These are phyloP conservation scores for Rosa lucieae DNA, from an alignment of 306 rosid species.

Conservation along the genomic window DNA sequence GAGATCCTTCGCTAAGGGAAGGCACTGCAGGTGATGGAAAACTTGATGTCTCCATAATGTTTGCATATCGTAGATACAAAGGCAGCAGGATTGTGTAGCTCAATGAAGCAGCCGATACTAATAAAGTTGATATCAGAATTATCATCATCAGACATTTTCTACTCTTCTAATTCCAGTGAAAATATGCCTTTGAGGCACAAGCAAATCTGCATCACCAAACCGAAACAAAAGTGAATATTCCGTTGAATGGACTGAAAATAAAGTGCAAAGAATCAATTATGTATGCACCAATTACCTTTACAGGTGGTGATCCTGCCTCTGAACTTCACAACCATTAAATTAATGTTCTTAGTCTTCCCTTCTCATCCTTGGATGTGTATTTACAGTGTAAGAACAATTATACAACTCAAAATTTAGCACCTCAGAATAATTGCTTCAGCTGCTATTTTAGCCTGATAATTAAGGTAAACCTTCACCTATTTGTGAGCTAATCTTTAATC, in stretches of 20 bases:
- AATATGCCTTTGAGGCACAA: constrained; percentile 36
- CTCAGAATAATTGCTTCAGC: constrained; percentile 33
- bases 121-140: constrained; percentile 15
- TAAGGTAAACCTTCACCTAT: constrained; percentile 29
- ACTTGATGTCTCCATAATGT: constrained; percentile 13
- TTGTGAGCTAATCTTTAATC: constrained; percentile 23
- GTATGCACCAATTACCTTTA: constrained; percentile 43
- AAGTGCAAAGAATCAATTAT: constrained; percentile 16
- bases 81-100: constrained; percentile 21
- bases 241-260: constrained; percentile 23
- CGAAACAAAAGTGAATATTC: constrained; percentile 34
- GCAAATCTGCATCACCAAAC: constrained; percentile 51
- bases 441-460: constrained; percentile 24
- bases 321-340: constrained; percentile 29
- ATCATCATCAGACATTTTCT: constrained; percentile 25
- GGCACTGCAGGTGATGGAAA: constrained; percentile 10
- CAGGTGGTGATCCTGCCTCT: constrained; percentile 34
- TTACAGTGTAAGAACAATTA: constrained; percentile 26
- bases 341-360: constrained; percentile 23
- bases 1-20: constrained; percentile 21
- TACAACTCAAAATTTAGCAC: constrained; percentile 6
- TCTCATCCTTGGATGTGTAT: constrained; percentile 32
- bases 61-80: constrained; percentile 14
- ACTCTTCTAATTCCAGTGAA: constrained; percentile 19
- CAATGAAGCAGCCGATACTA: constrained; percentile 19